A percentile compares a stretch with the other conserved stretches of the same genome.
Conservation (phyloP, 192 early-diverging fungal genomes). For the Linderina pennispora region DNA sequence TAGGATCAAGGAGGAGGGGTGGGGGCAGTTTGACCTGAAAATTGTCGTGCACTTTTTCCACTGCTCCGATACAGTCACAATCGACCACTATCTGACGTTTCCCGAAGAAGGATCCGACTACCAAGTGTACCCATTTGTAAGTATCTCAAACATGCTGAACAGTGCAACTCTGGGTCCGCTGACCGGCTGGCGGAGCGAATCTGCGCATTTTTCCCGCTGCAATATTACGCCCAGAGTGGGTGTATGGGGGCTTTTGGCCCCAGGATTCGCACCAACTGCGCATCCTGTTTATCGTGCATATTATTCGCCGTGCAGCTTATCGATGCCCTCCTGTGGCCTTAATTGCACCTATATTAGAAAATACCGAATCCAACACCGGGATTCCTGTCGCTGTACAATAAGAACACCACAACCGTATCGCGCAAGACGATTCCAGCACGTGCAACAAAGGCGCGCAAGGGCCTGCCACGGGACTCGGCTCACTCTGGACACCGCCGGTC, state of each 20-base stretch:
- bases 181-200: too few relatives aligned
- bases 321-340: too few relatives aligned
- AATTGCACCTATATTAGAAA: too few relatives aligned
- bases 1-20: conserved; percentile 36
- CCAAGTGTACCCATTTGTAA: conserved; percentile 15
- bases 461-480: conserved; percentile 18
- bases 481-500: not conserved
- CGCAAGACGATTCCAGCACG: conserved; percentile 36
- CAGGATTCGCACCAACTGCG: too few relatives aligned
- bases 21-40: conserved; percentile 48
- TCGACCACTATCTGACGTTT: conserved; percentile 47
- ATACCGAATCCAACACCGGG: conserved; percentile 19
- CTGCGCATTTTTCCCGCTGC: too few relatives aligned
- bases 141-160: too few relatives aligned
- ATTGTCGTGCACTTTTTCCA: conserved; percentile 32
- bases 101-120: conserved; percentile 23
- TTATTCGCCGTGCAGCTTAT: too few relatives aligned
- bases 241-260: too few relatives aligned
- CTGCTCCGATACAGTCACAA: conserved; percentile 13
- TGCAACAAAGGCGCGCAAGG: conserved; percentile 37
- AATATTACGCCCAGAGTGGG: too few relatives aligned
- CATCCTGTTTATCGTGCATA: too few relatives aligned
- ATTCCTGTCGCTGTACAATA: conserved; percentile 31
- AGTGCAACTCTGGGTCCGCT: too few relatives aligned
- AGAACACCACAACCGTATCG: conserved; percentile 16